Evolutionary conservation across 768 basidiomycete species (phyloP).

Genomic region (Suillus paluster): DNA sequence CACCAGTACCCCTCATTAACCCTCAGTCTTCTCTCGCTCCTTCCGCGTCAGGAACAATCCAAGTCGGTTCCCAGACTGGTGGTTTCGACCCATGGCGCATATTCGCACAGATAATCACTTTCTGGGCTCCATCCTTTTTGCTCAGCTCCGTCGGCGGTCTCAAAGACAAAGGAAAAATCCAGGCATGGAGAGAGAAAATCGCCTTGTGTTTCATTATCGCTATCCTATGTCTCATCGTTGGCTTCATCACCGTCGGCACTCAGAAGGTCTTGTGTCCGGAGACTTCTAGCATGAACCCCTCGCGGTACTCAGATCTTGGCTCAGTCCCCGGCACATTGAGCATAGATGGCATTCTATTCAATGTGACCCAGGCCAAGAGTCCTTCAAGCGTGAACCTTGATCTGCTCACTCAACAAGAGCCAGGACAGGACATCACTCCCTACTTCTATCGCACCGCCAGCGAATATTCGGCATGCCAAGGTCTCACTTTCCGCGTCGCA

Average conservation of each 20-base stretch:
- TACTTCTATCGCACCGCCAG: constrained; percentile 73
- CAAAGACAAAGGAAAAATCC: constrained; percentile 73
- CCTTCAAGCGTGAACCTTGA: constrained; percentile 60
- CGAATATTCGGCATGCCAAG: constrained; percentile 68
- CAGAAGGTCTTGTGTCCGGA: constrained; percentile 90
- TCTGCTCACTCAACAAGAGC: constrained; percentile 51
- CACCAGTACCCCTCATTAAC: constrained; percentile 92
- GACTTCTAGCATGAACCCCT: constrained; percentile 45
- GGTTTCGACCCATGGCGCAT: constrained; percentile 74
- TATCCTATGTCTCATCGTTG: constrained; percentile 77
- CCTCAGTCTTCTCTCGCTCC: constrained; percentile 58
- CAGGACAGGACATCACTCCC: constrained; percentile 91
- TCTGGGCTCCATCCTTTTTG: constrained; percentile 87
- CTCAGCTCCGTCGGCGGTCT: constrained; percentile 78
- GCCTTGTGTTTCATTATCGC: constrained; percentile 87
- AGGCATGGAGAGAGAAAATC: constrained; percentile 99
- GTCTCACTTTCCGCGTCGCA: constrained; percentile 69
- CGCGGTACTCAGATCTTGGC: constrained; percentile 58
- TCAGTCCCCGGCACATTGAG: constrained; percentile 66
- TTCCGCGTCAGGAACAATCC: constrained; percentile 41
- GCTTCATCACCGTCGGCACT: constrained; percentile 93
- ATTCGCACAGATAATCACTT: constrained; percentile 80
- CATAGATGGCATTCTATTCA: constrained; percentile 77
- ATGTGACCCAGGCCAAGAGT: constrained; percentile 57
- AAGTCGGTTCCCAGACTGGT: constrained; percentile 32